Evolutionary conservation across 306 rosid genomes (phyloP), one percentile per base, ranked within the genome.

Genomic region (Senna siamea): DNA sequence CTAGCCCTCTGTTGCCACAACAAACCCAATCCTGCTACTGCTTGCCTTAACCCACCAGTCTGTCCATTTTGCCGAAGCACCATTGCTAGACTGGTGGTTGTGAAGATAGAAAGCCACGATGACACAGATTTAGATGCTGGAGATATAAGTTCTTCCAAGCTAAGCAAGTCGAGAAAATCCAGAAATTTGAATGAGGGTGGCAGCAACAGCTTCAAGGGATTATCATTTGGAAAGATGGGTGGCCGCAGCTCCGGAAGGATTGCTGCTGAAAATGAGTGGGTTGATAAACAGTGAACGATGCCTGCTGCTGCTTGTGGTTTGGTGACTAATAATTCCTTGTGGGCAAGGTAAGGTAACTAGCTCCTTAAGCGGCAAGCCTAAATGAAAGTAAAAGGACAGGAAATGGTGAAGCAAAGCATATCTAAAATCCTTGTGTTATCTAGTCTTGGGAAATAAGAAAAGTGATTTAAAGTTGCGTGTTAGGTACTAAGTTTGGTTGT

Each of bases 21-120:
- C 77, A 89, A 90, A 75, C 93, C 97, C 0, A 87, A 90, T 79
- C 94, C 98, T 0, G 74, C 86, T 4, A 91, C 97, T 2, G 83
- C 92, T 12, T 75, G 78, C 69, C 60, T 87, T 7, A 89, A 75
- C 15, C 88, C 98, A 2, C 98, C 96, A 3, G 90, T 91, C 60
- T 94, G 98, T 70, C 98, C 98, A 0, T 94, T 94, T 81, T 91
- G 98, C 75, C 92, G 98, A 74, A 91, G 97, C 80, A 67, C 79
- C 86, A 94, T 94, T 46, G 79, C 66, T 7, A 81, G 76, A 23
- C 75, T 92, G 77, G 79, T 30, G 5, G 95, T 92, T 48, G 88
- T 82, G 22, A 77, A 87, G 73, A 80, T 80, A 10, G 86, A 88
- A 82, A 61, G 57, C 44, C 46, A 12, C 0, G 89, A 91, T 37